Evolutionary conservation across 2,329 filamentous ascomycete genomes (phyloP).

Genomic region (Didymella pomorum): DNA sequence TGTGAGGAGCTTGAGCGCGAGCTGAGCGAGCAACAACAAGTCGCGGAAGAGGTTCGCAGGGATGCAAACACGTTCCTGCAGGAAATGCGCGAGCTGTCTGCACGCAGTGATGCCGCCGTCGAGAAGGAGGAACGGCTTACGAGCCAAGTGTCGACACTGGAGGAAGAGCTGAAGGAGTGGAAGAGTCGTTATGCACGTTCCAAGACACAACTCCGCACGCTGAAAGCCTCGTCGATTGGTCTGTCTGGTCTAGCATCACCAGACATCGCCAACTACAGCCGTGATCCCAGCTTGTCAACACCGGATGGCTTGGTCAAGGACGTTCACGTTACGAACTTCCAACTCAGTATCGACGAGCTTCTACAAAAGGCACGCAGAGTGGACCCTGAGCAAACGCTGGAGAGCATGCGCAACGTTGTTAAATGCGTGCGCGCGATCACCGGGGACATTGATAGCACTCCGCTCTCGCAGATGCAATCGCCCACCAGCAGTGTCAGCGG

Average conservation of each 20-base stretch:
- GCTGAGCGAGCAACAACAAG: slow-evolving; percentile 80
- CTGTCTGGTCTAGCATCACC: slow-evolving; percentile 65
- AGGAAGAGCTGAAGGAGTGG: slow-evolving; percentile 88
- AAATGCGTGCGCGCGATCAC: slow-evolving; percentile 84
- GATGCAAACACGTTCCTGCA: slow-evolving; percentile 84
- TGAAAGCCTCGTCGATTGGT: slow-evolving; percentile 82
- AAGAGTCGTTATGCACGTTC: slow-evolving; percentile 85
- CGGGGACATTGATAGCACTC: slow-evolving; percentile 73
- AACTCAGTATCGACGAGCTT: slow-evolving; percentile 91
- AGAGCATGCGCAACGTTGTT: slow-evolving; percentile 87
- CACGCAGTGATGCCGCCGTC: slow-evolving; percentile 78
- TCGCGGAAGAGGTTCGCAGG: slow-evolving; percentile 85
- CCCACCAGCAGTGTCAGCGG: slow-evolving; percentile 48
- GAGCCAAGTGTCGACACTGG: slow-evolving; percentile 76
- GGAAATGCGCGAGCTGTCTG: slow-evolving; percentile 88
- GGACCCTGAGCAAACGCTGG: slow-evolving; percentile 77
- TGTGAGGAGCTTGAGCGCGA: slow-evolving; percentile 59
- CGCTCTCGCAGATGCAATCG: slow-evolving; percentile 51
- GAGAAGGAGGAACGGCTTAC: slow-evolving; percentile 84
- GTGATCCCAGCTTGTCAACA: slow-evolving; percentile 72
- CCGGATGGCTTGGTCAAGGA: slow-evolving; percentile 85
- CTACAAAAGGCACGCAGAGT: slow-evolving; percentile 77
- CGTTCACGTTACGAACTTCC: slow-evolving; percentile 92
- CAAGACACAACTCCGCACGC: slow-evolving; percentile 83
- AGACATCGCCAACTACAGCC: slow-evolving; percentile 72